phyloP scores from a whole-genome alignment of 495 filamentous ascomycete genomes.

The Xylaria grammica region DNA sequence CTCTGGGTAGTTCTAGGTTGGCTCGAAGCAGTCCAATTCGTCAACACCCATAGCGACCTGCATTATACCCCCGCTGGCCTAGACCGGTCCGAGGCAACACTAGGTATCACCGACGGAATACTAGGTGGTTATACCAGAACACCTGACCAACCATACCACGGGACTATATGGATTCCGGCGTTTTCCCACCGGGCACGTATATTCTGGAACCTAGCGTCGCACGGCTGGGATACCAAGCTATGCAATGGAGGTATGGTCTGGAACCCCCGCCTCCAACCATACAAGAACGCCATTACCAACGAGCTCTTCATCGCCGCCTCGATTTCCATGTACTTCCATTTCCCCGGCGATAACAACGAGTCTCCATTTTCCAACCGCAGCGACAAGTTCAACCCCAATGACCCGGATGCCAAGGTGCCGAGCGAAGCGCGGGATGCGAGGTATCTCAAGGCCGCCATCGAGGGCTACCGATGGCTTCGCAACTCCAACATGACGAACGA shows the following conservation, averaged over 20 bases:
- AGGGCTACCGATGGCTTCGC: constrained; percentile 83
- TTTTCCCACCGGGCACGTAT: constrained; percentile 87
- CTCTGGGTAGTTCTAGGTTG: constrained; percentile 95
- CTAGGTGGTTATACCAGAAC: constrained; percentile 21
- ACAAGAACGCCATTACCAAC: constrained; percentile 98
- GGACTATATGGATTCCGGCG: constrained; percentile 71
- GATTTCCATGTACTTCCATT: constrained; percentile 89
- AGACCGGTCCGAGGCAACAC: background rate
- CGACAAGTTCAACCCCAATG: background rate
- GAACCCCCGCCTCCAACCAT: constrained; percentile 80
- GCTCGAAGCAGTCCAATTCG: constrained; percentile 82
- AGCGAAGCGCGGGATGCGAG: constrained; percentile 61
- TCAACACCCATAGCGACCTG: constrained; percentile 59
- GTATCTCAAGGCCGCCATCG: constrained; percentile 72
- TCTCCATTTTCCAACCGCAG: constrained; percentile 63
- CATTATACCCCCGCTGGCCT: constrained; percentile 23
- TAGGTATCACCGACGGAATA: constrained; percentile 18
- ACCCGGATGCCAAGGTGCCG: background rate
- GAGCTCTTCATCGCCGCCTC: constrained; percentile 85
- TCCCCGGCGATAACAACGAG: constrained; percentile 75
- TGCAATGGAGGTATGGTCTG: constrained; percentile 94
- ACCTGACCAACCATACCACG: constrained; percentile 66
- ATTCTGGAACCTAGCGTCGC: constrained; percentile 82
- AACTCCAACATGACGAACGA: constrained; percentile 79
- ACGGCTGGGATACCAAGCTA: constrained; percentile 81